Evolutionary conservation across 192 early-diverging fungal genomes (phyloP), one percentile per base, ranked within the genome.

Genomic region (Gamsiella multidivaricata): DNA sequence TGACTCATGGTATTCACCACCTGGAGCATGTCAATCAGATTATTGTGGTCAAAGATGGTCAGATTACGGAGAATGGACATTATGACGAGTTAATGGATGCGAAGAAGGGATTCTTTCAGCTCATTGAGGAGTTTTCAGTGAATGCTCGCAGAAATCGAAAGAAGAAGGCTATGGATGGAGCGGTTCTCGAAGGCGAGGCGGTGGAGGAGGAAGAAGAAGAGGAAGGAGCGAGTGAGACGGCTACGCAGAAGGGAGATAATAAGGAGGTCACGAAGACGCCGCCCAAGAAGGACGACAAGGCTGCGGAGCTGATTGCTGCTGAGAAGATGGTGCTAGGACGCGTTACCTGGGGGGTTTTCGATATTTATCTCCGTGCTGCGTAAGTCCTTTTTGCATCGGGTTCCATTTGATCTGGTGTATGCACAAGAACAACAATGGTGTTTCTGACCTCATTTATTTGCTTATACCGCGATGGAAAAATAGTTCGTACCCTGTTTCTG

Each of bases 1-100:
- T 95, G 2, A 96, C 95, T 0, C 93, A 97, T 70, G 86, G 88
- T 39, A 83, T 95, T 3, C 87, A 91, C 47, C 82, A 92, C 52
- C 67, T 98, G 36, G 91, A 93, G 0, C 76, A 88, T 36, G 89
- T 88, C 25, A 88, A 94, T 53, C 85, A 87, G 49, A 81, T 97
- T 10, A 46, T 95, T 3, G 80, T 85, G 10, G 58, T 96, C 55
- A 88, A 91, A 33, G 83, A 92, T 20, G 91, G 94, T 20, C 49
- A 66, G 20, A 83, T 96, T 15, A 80, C 70, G 25, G 91, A 92
- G 66, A 66, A 84, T 22, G 94, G 89, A 29, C 67, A 72, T 0
- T 92, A 87, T 52, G 69, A 63, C 5, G 88, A 89, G 10, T 78
- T 94, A 31, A 88, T 92, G 76, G 75, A 55, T 0, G 37, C 49